phyloP scores from a whole-genome alignment of 306 rosid species.

The Cucurbita pepo region DNA sequence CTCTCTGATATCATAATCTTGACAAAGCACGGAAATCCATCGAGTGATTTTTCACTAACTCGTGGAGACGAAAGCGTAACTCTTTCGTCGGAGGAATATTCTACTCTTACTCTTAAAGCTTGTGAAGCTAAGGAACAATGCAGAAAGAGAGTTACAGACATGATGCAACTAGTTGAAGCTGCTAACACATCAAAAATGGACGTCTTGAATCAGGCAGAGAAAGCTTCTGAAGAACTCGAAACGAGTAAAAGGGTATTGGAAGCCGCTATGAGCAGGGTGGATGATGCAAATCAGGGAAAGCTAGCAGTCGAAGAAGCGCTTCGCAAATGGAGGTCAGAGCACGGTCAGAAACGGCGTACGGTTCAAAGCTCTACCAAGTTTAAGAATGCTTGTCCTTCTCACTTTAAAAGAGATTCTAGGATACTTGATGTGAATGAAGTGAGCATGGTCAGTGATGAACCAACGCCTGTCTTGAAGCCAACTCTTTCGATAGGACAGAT shows the following conservation, averaged over 20 bases:
- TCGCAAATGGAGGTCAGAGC: constrained; percentile 69
- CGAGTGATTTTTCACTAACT: constrained; percentile 21
- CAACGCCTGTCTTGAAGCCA: constrained; percentile 36
- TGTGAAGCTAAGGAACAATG: constrained; percentile 50
- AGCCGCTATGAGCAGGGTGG: constrained; percentile 75
- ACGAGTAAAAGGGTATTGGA: constrained; percentile 58
- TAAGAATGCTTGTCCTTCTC: constrained; percentile 42
- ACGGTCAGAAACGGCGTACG: constrained; percentile 39
- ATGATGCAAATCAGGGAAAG: constrained; percentile 70
- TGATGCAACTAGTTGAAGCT: constrained; percentile 59
- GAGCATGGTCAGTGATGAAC: constrained; percentile 30
- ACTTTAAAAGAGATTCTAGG: constrained; percentile 29
- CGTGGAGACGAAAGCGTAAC: constrained; percentile 42
- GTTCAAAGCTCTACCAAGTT: constrained; percentile 39
- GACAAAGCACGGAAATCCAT: constrained; percentile 24
- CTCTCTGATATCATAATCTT: constrained; percentile 58
- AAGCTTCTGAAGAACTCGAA: constrained; percentile 65
- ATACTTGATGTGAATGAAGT: constrained; percentile 36
- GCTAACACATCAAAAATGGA: constrained; percentile 50
- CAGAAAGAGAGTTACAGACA: constrained; percentile 42
- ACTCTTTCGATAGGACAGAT: constrained; percentile 78
- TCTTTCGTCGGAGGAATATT: constrained; percentile 61
- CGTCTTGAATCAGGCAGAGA: constrained; percentile 53
- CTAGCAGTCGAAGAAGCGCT: constrained; percentile 68
- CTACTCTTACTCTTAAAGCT: constrained; percentile 40